phyloP scores from a whole-genome alignment of 257 asterid genomes.

The Fraxinus pennsylvanica region DNA sequence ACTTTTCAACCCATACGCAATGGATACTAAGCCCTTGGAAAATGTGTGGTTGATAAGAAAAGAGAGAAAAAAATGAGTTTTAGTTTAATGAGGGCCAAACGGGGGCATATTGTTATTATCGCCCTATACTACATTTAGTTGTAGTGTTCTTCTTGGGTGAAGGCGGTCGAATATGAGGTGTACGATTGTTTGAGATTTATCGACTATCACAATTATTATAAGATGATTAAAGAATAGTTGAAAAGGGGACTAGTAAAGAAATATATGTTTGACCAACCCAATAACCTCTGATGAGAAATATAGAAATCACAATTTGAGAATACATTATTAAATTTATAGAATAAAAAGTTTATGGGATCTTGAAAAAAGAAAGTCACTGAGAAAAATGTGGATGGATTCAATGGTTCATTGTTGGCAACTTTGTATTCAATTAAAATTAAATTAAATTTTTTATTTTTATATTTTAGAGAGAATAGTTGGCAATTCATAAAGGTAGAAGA shows the following conservation, averaged over 20 bases:
- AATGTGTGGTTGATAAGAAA: no score
- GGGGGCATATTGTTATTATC: no score
- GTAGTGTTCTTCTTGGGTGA: no score
- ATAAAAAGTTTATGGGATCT: conserved; percentile 14
- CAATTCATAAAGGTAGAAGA: conserved; percentile 29
- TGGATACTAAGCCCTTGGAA: no score
- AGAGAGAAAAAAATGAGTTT: no score
- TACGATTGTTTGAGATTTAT: no score
- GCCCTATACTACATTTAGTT: no score
- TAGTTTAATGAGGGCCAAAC: no score
- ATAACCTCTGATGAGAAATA: background rate
- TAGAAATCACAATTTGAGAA: background rate
- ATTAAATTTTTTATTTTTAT: background rate
- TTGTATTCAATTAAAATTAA: conserved; percentile 20
- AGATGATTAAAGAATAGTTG: conserved; percentile 20
- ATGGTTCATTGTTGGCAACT: conserved; percentile 38
- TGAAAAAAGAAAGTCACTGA: conserved; percentile 18
- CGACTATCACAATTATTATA: background rate
- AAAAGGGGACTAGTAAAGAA: background rate
- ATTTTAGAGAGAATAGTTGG: conserved; percentile 19
- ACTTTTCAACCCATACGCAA: no score
- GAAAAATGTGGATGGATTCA: conserved; percentile 31
- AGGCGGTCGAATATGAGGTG: no score
- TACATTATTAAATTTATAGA: background rate
- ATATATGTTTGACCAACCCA: conserved; percentile 42